Conservation (phyloP, 2,329 filamentous ascomycete species). For the Grosmannia penicillata region DNA sequence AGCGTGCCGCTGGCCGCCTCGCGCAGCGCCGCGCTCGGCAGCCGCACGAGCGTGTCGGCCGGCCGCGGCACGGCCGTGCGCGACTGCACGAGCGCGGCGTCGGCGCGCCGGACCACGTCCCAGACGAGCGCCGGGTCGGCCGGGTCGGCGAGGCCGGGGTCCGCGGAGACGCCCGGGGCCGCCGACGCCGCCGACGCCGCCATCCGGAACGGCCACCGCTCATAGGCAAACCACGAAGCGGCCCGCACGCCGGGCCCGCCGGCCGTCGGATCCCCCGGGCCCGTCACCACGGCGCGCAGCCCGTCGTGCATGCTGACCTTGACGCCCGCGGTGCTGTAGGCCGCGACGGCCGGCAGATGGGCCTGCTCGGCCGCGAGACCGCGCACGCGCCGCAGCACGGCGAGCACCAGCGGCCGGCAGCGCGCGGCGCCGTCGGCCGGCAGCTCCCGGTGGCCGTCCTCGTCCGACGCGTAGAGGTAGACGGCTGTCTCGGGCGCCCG, state of each 20-base stretch:
- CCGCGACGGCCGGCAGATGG: conserved; percentile 8
- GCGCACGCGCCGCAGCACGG: conserved; percentile 15
- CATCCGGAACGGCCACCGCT: conserved; percentile 44
- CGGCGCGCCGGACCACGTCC: conserved; percentile 33
- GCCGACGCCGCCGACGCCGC: conserved; percentile 24
- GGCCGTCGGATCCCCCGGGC: too few species aligned
- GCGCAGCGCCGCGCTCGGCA: conserved; percentile 33
- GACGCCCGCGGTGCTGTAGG: conserved; percentile 11
- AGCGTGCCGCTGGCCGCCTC: conserved; percentile 26
- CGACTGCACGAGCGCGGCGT: conserved; percentile 39
- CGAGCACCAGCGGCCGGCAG: conserved; percentile 16
- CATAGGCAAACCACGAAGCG: conserved; percentile 22
- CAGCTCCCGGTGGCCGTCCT: conserved; percentile 18
- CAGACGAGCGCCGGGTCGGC: conserved; percentile 30
- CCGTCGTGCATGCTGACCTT: conserved; percentile 27
- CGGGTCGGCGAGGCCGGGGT: conserved; percentile 13
- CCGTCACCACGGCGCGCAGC: conserved; percentile 16
- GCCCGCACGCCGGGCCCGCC: too few species aligned
- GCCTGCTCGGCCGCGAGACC: conserved; percentile 11
- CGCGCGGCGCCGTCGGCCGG: conserved; percentile 9
- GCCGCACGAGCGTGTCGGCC: conserved; percentile 23
- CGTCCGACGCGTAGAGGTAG: conserved; percentile 44
- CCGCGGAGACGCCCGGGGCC: neutral
- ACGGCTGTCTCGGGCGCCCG: conserved; percentile 48
- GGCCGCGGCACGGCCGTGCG: conserved; percentile 39